Conservation (phyloP, 352 stramenopile genomes). For the Pythium monospermum region DNA sequence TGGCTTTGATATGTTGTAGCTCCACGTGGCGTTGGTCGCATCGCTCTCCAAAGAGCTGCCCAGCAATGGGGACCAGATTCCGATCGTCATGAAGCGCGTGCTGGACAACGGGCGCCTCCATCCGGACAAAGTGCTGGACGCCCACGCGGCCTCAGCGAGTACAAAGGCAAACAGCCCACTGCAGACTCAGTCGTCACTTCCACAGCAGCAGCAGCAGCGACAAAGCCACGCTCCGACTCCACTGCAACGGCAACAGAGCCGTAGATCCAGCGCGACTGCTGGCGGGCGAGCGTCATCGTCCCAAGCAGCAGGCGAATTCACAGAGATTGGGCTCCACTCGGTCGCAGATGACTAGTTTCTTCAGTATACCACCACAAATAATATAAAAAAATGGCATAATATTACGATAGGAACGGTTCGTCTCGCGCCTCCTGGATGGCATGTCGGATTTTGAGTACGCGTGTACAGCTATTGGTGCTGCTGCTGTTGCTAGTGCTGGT, state of each 20-base stretch:
- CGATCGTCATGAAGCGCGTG: constrained; percentile 53
- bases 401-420: constrained; percentile 64
- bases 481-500: background rate
- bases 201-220: background rate
- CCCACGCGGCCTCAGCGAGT: no score
- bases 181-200: background rate
- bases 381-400: constrained; percentile 1
- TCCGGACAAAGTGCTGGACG: constrained; percentile 36
- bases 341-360: constrained; percentile 22
- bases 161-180: no score
- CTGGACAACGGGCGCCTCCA: constrained; percentile 36
- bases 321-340: constrained; percentile 59
- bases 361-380: constrained; percentile 7
- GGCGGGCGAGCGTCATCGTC: constrained; percentile 6
- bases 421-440: constrained; percentile 66
- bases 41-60: constrained; percentile 43
- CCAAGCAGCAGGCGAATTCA: constrained; percentile 39
- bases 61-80: constrained; percentile 39
- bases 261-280: constrained; percentile 5
- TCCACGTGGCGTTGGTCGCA: constrained; percentile 37
- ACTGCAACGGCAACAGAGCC: background rate
- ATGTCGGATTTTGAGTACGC: constrained; percentile 68
- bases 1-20: constrained; percentile 17
- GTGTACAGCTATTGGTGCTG: background rate
- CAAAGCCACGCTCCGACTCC: background rate